phyloP scores from a whole-genome alignment of 1,139 yeast species.

The Pichia sp. region DNA sequence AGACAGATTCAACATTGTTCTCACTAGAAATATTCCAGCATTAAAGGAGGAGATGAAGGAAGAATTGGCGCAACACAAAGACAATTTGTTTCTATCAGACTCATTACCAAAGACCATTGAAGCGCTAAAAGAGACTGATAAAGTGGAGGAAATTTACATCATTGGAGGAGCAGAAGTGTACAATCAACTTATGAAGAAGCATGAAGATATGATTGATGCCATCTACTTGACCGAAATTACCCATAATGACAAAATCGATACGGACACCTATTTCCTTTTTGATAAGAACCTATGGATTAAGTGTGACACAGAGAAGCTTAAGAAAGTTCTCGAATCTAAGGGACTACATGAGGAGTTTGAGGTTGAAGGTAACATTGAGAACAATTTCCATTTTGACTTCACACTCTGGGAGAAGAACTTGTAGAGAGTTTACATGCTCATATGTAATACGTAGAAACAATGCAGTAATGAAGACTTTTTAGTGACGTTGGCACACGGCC shows the following conservation, averaged over 20 bases:
- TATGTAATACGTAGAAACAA: background rate
- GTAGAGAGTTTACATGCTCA: background rate
- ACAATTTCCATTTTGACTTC: slow-evolving; percentile 41
- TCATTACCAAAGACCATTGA: slow-evolving; percentile 42
- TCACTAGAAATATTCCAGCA: slow-evolving; percentile 43
- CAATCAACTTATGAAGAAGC: slow-evolving; percentile 33
- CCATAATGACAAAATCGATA: slow-evolving; percentile 35
- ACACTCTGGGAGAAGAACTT: slow-evolving; percentile 39
- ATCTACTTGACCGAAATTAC: slow-evolving; percentile 70
- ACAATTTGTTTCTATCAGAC: slow-evolving; percentile 33
- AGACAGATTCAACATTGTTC: slow-evolving; percentile 64
- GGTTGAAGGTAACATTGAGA: slow-evolving; percentile 35
- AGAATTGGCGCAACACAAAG: slow-evolving; percentile 20
- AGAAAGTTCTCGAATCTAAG: slow-evolving; percentile 14
- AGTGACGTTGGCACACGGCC: no score
- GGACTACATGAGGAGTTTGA: slow-evolving; percentile 20
- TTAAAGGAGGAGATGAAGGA: slow-evolving; percentile 15
- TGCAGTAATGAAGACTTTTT: background rate
- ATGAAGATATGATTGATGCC: slow-evolving; percentile 40
- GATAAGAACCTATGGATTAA: slow-evolving; percentile 22
- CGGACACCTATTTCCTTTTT: slow-evolving; percentile 59
- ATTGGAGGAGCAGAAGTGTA: slow-evolving; percentile 95
- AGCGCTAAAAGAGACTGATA: slow-evolving; percentile 16
- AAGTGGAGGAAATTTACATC: slow-evolving; percentile 56
- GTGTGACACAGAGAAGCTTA: slow-evolving; percentile 5